Conservation (phyloP, 768 basidiomycete species). For the Phanerochaete sordida region DNA sequence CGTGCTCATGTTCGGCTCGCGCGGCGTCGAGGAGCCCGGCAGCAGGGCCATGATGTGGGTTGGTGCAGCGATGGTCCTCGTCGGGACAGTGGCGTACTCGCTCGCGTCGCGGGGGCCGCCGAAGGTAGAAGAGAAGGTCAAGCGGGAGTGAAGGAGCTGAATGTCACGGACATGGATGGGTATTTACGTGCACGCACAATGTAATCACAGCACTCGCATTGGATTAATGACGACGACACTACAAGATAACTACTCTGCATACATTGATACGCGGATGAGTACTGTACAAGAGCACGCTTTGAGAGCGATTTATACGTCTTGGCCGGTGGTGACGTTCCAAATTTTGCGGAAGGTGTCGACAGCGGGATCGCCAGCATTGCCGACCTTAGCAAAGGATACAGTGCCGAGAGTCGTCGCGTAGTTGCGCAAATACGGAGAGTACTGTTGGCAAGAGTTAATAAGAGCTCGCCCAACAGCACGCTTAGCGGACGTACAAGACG, state of each 20-base stretch:
- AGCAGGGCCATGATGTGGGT: slow-evolving; percentile 52
- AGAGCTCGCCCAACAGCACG: neutral
- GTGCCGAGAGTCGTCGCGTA: slow-evolving; percentile 68
- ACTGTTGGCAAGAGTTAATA: slow-evolving; percentile 49
- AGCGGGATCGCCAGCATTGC: slow-evolving; percentile 53
- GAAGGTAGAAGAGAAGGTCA: neutral
- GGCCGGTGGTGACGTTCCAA: slow-evolving; percentile 70
- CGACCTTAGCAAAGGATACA: slow-evolving; percentile 65
- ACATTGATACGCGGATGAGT: neutral
- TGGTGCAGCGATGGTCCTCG: slow-evolving; percentile 64
- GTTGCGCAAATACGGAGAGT: slow-evolving; percentile 74
- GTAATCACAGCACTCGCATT: neutral
- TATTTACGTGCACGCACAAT: neutral
- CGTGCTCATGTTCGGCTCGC: slow-evolving; percentile 45
- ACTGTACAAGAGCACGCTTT: neutral
- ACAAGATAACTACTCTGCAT: neutral
- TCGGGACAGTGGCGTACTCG: slow-evolving; percentile 72
- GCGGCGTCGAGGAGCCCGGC: slow-evolving; percentile 17
- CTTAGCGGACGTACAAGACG: slow-evolving; percentile 52
- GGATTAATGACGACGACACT: neutral
- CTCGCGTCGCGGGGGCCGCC: slow-evolving; percentile 19
- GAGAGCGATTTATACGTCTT: slow-evolving; percentile 35
- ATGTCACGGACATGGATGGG: neutral
- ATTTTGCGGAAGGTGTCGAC: slow-evolving; percentile 58
- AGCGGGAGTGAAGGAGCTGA: slow-evolving; percentile 1